phyloP scores from a whole-genome alignment of 257 asterid genomes.

The Salvia rosmarinus region DNA sequence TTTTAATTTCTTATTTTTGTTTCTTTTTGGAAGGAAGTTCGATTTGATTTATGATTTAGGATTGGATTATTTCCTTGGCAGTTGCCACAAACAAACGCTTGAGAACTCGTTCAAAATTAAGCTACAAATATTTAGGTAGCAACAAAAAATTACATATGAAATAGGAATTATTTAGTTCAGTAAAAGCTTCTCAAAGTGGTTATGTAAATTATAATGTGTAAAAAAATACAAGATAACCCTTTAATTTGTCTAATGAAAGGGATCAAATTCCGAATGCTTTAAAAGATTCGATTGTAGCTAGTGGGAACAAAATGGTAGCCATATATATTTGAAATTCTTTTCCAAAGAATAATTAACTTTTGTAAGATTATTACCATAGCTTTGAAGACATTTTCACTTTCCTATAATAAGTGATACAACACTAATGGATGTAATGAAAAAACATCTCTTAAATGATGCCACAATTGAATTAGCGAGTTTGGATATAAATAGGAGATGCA shows the following conservation, averaged over 20 bases:
- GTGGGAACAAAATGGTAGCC: neutral
- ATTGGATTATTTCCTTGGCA: too few species aligned
- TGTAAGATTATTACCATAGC: neutral
- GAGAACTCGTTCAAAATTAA: too few species aligned
- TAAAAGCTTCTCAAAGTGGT: too few species aligned
- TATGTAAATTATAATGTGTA: too few species aligned
- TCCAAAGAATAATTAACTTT: constrained; percentile 4
- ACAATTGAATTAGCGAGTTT: neutral
- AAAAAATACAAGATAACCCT: too few species aligned
- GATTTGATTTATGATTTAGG: too few species aligned
- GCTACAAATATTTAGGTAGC: too few species aligned
- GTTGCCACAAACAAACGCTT: too few species aligned
- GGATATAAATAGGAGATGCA: neutral
- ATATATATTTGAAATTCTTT: neutral
- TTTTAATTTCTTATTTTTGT: too few species aligned
- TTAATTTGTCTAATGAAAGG: neutral
- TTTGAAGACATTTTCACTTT: neutral
- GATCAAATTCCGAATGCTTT: constrained; percentile 14
- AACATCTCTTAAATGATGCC: neutral
- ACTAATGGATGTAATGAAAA: neutral
- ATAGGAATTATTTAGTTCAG: too few species aligned
- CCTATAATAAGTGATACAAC: neutral
- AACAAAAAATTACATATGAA: too few species aligned
- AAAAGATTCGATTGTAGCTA: neutral
- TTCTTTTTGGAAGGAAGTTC: too few species aligned